Conservation (phyloP, 169 alveolate species). For the Plasmodium malariae region DNA sequence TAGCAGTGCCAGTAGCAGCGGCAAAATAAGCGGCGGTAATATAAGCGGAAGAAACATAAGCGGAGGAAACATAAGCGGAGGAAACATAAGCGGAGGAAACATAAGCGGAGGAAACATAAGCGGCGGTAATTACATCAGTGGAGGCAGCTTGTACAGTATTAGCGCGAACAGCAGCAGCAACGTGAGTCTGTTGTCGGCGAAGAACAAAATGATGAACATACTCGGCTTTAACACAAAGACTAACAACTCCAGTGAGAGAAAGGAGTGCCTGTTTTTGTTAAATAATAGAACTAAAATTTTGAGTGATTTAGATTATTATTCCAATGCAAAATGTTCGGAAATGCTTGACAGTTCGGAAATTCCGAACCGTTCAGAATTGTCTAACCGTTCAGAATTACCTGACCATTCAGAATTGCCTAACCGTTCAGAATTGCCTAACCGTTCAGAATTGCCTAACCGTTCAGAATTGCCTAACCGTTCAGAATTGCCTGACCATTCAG, state of each 20-base stretch:
- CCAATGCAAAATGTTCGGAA: neutral
- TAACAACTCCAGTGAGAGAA: neutral
- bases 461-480: too few species aligned
- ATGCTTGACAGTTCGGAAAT: neutral
- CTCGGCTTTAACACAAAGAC: slow-evolving; percentile 40
- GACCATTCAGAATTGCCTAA: too few species aligned
- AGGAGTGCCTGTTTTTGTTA: slow-evolving; percentile 32
- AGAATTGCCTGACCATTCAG: too few species aligned
- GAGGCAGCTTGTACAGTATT: neutral
- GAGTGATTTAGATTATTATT: slow-evolving; percentile 20
- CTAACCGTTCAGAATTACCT: too few species aligned
- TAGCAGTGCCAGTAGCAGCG: neutral
- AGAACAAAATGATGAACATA: slow-evolving; percentile 66
- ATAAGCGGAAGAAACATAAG: neutral
- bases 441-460: too few species aligned
- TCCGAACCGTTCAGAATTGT: too few species aligned
- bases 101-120: neutral
- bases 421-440: too few species aligned
- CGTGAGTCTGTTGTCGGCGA: slow-evolving; percentile 20
- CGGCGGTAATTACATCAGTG: neutral
- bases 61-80: neutral
- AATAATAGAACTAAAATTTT: slow-evolving; percentile 32
- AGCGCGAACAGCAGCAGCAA: neutral
- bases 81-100: neutral
- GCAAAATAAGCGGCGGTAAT: neutral